Evolutionary conservation across 306 rosid species (phyloP).

Genomic region (Gastrolobium villosum): DNA sequence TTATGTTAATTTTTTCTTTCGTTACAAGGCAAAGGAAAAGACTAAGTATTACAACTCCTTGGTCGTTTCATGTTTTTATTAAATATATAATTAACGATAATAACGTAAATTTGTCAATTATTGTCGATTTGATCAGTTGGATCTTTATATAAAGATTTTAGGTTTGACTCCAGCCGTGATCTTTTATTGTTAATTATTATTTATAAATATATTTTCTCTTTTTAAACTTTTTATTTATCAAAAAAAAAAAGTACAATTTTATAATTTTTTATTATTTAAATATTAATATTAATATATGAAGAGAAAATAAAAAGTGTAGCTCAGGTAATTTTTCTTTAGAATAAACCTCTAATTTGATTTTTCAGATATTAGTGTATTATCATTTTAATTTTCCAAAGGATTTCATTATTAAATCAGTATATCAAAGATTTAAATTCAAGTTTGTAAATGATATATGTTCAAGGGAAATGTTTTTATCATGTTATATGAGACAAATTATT

Average conservation of each 20-base stretch:
- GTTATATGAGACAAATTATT: no score
- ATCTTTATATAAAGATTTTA: background rate
- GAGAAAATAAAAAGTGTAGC: no score
- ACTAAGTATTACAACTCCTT: background rate
- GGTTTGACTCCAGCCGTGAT: background rate
- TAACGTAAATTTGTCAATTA: background rate
- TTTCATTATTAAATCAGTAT: no score
- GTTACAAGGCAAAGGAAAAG: slow-evolving; percentile 1
- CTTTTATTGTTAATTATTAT: background rate
- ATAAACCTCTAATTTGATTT: background rate
- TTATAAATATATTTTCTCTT: no score
- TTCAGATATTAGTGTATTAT: background rate
- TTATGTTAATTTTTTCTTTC: slow-evolving; percentile 25
- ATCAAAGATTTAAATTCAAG: no score
- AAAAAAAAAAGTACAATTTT: no score
- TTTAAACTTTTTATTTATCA: no score
- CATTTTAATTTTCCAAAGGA: background rate
- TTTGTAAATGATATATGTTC: no score
- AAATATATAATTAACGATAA: background rate
- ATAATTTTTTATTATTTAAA: no score
- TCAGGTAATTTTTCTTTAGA: background rate
- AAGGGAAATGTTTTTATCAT: no score
- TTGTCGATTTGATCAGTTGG: background rate
- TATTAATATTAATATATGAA: no score
- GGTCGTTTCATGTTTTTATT: background rate